Percentiles rank a stretch among this genome's conserved stretches.
These are phyloP conservation scores for Ophiobolus disseminans DNA, from an alignment of 2,329 filamentous ascomycete species.

Conservation along the genomic window DNA sequence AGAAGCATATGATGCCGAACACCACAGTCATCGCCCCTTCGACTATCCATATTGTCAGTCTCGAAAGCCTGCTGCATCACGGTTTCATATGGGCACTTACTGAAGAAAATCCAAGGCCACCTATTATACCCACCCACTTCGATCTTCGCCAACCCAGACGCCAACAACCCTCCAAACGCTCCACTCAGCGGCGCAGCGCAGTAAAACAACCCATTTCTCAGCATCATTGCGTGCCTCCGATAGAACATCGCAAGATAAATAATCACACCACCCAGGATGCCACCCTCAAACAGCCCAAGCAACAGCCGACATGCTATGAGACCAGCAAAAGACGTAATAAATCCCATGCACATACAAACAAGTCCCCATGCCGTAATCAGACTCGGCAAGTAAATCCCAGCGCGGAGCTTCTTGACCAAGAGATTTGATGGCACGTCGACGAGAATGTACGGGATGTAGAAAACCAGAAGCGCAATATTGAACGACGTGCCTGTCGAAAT, in stretches of 20 bases:
- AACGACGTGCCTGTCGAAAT: constrained; percentile 49
- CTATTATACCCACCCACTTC: constrained; percentile 46
- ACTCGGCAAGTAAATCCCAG: constrained; percentile 51
- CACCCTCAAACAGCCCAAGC: constrained; percentile 53
- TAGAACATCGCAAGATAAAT: constrained; percentile 55
- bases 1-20: constrained; percentile 56
- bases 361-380: constrained; percentile 52
- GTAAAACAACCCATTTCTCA: constrained; percentile 50
- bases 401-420: constrained; percentile 50
- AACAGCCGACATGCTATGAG: constrained; percentile 52
- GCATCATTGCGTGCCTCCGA: constrained; percentile 49
- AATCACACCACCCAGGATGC: constrained; percentile 51
- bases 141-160: constrained; percentile 52
- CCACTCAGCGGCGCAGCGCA: constrained; percentile 49
- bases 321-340: constrained; percentile 50
- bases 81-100: constrained; percentile 9
- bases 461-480: constrained; percentile 54
- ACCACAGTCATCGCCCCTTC: constrained; percentile 38
- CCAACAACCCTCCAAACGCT: constrained; percentile 53
- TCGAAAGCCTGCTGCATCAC: background rate
- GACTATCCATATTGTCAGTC: constrained; percentile 40
- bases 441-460: constrained; percentile 55
- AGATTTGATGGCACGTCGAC: constrained; percentile 53
- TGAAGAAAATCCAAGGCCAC: constrained; percentile 42
- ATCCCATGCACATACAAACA: constrained; percentile 50